Conservation (phyloP, 2,329 filamentous ascomycete species). For the Claviceps sorghi region DNA sequence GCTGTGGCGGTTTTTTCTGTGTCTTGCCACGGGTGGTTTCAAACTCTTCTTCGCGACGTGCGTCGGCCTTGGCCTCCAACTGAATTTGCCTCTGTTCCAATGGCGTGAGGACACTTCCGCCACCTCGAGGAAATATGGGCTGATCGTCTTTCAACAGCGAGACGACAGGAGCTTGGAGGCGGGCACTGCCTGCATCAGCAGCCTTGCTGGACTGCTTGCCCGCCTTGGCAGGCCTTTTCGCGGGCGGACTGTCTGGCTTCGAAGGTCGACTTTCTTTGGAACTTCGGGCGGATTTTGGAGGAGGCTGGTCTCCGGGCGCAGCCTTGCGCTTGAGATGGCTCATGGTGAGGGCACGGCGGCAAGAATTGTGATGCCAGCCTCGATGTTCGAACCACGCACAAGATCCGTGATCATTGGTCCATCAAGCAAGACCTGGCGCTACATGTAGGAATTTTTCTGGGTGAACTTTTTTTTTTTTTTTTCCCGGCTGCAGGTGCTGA, state of each 20-base stretch:
- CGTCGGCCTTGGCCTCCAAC: slow-evolving; percentile 82
- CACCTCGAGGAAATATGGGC: slow-evolving; percentile 80
- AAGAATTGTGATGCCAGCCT: not conserved
- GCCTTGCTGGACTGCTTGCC: slow-evolving; percentile 19
- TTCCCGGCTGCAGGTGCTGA: slow-evolving; percentile 13
- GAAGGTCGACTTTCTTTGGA: slow-evolving; percentile 31
- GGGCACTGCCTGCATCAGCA: slow-evolving; percentile 12
- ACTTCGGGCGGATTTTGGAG: slow-evolving; percentile 33
- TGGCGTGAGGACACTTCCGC: slow-evolving; percentile 77
- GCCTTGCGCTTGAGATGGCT: slow-evolving; percentile 44
- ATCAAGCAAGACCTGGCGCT: slow-evolving; percentile 3
- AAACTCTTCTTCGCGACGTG: slow-evolving; percentile 69
- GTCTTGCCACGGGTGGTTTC: slow-evolving; percentile 29
- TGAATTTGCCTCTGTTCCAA: slow-evolving; percentile 95
- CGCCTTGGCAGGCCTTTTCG: slow-evolving; percentile 13
- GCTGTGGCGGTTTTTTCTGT: slow-evolving; percentile 26
- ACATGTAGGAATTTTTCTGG: not conserved
- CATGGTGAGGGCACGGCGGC: slow-evolving; percentile 25
- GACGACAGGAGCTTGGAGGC: slow-evolving; percentile 22
- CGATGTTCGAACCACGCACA: not conserved
- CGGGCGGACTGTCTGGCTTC: slow-evolving; percentile 25
- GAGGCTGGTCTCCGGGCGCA: slow-evolving; percentile 35
- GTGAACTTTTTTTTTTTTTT: slow-evolving; percentile 4
- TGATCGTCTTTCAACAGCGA: slow-evolving; percentile 60
- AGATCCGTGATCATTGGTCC: not conserved